Conservation (phyloP, 1,284 basidiomycete genomes). For the Melampsora allii-populina region DNA sequence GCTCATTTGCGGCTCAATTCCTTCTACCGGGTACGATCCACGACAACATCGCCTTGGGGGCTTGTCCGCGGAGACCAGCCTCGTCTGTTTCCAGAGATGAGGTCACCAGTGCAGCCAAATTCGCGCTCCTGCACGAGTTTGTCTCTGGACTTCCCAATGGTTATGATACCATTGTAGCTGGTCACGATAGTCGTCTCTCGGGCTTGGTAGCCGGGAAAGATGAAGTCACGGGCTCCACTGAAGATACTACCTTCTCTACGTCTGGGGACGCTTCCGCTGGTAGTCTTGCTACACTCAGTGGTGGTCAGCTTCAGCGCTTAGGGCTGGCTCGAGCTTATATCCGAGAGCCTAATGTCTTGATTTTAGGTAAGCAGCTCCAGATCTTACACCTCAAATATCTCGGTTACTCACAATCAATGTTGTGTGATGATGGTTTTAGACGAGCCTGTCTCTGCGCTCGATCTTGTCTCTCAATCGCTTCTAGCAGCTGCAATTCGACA, state of each 20-base stretch:
- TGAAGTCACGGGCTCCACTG: not conserved
- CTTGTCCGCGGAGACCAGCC: constrained; percentile 55
- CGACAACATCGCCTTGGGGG: constrained; percentile 82
- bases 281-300: constrained; percentile 65
- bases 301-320: constrained; percentile 88
- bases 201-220: not conserved
- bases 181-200: constrained; percentile 2
- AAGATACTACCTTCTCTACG: not conserved
- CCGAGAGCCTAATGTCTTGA: constrained; percentile 80
- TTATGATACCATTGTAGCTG: constrained; percentile 71
- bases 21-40: constrained; percentile 72
- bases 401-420: constrained; percentile 12
- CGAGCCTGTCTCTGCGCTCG: constrained; percentile 93
- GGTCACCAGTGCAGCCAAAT: constrained; percentile 75
- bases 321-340: constrained; percentile 85
- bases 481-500: constrained; percentile 82
- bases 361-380: constrained; percentile 67
- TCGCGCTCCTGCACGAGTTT: constrained; percentile 84
- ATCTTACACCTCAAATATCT: not conserved
- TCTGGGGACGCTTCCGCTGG: constrained; percentile 57
- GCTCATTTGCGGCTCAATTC: constrained; percentile 69
- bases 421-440: constrained; percentile 58
- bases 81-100: constrained; percentile 63
- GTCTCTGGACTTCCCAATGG: constrained; percentile 75
- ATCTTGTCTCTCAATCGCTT: constrained; percentile 77